Conservation (phyloP, 106 monocot species). For the Allium fistulosum region DNA sequence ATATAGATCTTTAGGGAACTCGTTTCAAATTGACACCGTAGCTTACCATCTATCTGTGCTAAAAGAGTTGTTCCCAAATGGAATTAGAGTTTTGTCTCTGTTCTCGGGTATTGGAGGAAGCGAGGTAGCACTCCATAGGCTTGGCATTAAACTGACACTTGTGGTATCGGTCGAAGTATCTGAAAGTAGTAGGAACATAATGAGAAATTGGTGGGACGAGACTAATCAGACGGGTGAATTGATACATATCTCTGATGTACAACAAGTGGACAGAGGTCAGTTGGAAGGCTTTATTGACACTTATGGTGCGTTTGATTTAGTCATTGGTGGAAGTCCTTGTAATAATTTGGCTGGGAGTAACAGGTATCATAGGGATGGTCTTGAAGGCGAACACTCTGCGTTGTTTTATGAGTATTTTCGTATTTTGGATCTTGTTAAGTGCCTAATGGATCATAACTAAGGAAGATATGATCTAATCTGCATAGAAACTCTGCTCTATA, state of each 20-base stretch:
- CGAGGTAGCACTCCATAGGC: slow-evolving; percentile 52
- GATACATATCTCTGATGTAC: slow-evolving; percentile 44
- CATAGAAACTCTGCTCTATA: too few relatives aligned
- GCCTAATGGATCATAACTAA: slow-evolving; percentile 21
- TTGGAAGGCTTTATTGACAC: slow-evolving; percentile 29
- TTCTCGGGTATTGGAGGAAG: slow-evolving; percentile 73
- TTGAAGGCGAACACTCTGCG: slow-evolving; percentile 42
- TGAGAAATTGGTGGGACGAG: slow-evolving; percentile 54
- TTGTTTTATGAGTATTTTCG: slow-evolving; percentile 55
- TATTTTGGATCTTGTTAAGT: slow-evolving; percentile 36
- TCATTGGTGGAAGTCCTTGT: slow-evolving; percentile 66
- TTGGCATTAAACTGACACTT: slow-evolving; percentile 39
- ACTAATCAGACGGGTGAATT: slow-evolving; percentile 42
- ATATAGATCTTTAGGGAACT: slow-evolving; percentile 50
- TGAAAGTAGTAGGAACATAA: slow-evolving; percentile 48
- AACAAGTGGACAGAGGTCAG: slow-evolving; percentile 23
- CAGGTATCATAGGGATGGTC: slow-evolving; percentile 33
- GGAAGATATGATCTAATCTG: not conserved
- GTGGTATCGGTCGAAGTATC: slow-evolving; percentile 63
- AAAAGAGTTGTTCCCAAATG: slow-evolving; percentile 40
- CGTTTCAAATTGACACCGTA: slow-evolving; percentile 59
- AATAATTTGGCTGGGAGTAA: slow-evolving; percentile 60
- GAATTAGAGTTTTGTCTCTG: slow-evolving; percentile 44
- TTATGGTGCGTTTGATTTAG: slow-evolving; percentile 44
- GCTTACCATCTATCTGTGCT: slow-evolving; percentile 56